These are phyloP conservation scores for Royoungia palumana DNA, from an alignment of 768 basidiomycete genomes.

Conservation along the genomic window DNA sequence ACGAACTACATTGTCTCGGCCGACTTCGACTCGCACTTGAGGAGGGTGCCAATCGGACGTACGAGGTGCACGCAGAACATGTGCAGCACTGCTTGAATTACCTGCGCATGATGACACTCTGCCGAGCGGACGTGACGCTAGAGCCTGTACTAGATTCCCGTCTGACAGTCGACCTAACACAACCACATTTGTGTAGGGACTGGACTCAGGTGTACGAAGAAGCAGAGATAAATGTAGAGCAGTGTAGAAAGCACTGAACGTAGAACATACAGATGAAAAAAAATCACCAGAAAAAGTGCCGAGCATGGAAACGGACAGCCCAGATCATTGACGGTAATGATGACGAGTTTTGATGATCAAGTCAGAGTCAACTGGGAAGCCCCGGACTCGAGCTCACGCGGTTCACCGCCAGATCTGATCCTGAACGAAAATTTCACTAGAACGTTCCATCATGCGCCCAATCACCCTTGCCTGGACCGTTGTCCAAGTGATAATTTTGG, in stretches of 20 bases:
- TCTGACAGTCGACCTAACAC: constrained; percentile 19
- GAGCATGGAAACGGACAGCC: too few species aligned
- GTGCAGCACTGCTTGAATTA: constrained; percentile 49
- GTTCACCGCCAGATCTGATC: too few species aligned
- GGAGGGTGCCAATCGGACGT: constrained; percentile 11
- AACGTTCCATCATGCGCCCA: too few species aligned
- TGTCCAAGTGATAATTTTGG: too few species aligned
- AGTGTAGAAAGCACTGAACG: constrained; percentile 5
- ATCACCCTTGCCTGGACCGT: too few species aligned
- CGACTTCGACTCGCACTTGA: constrained; percentile 24
- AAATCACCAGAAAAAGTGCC: too few species aligned
- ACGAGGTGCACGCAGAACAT: constrained; percentile 19
- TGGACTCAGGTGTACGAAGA: constrained; percentile 27
- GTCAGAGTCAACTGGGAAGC: too few species aligned
- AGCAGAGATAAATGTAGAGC: constrained; percentile 12
- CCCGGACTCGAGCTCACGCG: too few species aligned
- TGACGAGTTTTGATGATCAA: too few species aligned
- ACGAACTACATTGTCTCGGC: constrained; percentile 37
- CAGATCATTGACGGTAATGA: too few species aligned
- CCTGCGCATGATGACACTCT: constrained; percentile 44
- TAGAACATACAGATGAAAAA: not conserved
- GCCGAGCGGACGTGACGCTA: constrained; percentile 46
- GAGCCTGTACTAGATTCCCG: constrained; percentile 35
- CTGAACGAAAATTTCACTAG: too few species aligned
- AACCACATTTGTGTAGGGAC: constrained; percentile 27